Base-by-base conservation (phyloP, 148 eudicot species). In the Silene conica region DNA sequence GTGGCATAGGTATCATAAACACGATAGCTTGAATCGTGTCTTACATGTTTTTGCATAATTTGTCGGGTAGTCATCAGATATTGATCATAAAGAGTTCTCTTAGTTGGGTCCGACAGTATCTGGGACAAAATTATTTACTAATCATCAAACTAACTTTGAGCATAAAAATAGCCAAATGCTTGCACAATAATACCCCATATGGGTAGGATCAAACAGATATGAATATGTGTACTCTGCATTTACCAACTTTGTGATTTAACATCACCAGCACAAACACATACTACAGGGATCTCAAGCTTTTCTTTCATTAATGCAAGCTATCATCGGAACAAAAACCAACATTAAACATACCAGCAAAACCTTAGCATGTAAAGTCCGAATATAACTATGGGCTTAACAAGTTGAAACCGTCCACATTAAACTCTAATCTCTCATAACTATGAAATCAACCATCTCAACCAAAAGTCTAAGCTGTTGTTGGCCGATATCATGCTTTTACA, bases 81-180 rank as follows among this genome's bases (percentile, higher is more conserved):
- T 70, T 81, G 83, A 81, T 94, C 98, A 80, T 94, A 94, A 65
- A 84, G 87, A 55, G 88, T 87, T 83, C 97, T 89, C 83, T 79
- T 94, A 65, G 80, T 83, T 43, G 86, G 78, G 81, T 94, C 93
- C 5, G 97, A 92, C 55, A 94, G 84, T 81, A 94, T 92, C 98
- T 94, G 93, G 83, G 84, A 61, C 61, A 66, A 56, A 52, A 75
- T n/a, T 43, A 31, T 19, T 22, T 26, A 59, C 54, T 8, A 66
- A 45, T 65, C 77, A 74, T 43, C 43, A 5, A 38, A 67, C 25
- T 46, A 23, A 43, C 69, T 50, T 67, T 5, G 2, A 28, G 15
- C 26, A 11, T 15, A 43, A 28, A 60, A 11, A 23, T 5, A 31
- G 18, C 26, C 46, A 10, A 1, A 56, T 20, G 65, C 6, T 18